Evolutionary conservation across 2,329 filamentous ascomycete species (phyloP), one percentile per base, ranked within the genome.

Genomic region (Trichoderma endophyticum): DNA sequence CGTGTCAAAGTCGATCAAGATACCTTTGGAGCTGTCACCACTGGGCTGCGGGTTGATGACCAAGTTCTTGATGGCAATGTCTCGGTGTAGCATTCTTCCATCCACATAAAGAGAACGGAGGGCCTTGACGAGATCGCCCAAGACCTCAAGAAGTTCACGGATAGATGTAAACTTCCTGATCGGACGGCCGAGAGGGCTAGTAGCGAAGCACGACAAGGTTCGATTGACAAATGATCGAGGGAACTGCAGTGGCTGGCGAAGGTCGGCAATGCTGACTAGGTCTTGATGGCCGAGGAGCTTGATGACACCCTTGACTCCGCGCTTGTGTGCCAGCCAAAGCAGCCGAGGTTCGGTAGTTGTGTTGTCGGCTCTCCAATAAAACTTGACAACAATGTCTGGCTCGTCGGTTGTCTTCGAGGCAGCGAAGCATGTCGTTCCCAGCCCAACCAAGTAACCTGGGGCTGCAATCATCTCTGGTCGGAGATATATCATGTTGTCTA

Each of bases 311-410:
- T 1, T 5, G 43, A n/a, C 7, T n/a, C 3, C 1, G 39, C 18
- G 18, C 36, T 43, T 0, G 15, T 4, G 34, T 32, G 9, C 12
- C 12, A 6, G 34, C 26, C 26, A 26, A 26, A 48, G 43, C 43
- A 48, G 6, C 3, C 5, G 43, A 48, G 4, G n/a, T 4, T 48
- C n/a, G 0, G 0, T 2, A 21, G n/a, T 11, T 21, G n/a, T 12
- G 0, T 11, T 21, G 8, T 51, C 2, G 8, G n/a, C 43, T 51
- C 43, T 1, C 43, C n/a, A 51, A 51, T 9, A 21, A 21, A 51
- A 51, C 5, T 6, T 51, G n/a, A 51, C 43, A 1, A 51, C 3
- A 48, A 8, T 3, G n/a, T 21, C 1, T 51, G 43, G 2, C n/a
- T 48, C 3, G 18, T n/a, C 0, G 9, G 3, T 1, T n/a, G n/a